Base-by-base conservation (phyloP, 257 asterid genomes). In the Solanum megistacrolobum region DNA sequence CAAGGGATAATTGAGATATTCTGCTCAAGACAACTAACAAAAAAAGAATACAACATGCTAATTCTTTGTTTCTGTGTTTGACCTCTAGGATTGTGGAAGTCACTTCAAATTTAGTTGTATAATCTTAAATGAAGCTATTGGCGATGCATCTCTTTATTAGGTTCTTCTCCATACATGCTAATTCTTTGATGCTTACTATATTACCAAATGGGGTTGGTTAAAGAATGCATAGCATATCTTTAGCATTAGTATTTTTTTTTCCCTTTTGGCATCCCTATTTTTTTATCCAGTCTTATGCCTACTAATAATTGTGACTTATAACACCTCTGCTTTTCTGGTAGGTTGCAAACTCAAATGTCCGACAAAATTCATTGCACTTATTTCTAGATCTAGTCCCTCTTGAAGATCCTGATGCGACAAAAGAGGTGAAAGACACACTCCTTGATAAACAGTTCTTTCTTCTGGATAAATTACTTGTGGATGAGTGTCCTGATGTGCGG, bases 301-400 rank as follows among this genome's bases (percentile, higher is more conserved):
- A 81, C 39, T 10, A 81, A 46, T 46, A 29, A 25, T 81, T 29
- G 39, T 43, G 69, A 46, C 20, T 46, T 31, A 18, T 48, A 46
- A 81, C 39, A 48, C 41, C 27, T 3, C 27, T 81, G 65, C 85
- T 46, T 81, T 81, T 81, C 68, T 81, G 85, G 91, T 96, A 97
- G 99, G 98, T 92, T 66, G 98, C 99, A 35, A 97, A 97, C 90
- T 95, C 99, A 73, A 95, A 93, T 91, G 99, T 97, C 83, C 99
- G 99, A 83, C 98, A 93, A 88, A 97, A 97, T 92, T 96, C 99
- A 52, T 85, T 97, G 91, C 94, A 93, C 93, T 91, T 97, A 89
- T 94, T 97, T 60, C 89, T 97, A 20, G 99, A 97, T 90, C 91
- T 97, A 91, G 94, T 97, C 88, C 99, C 99, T 84, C 92, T 97